A percentile compares a stretch with the other conserved stretches of the same genome.
These are phyloP conservation scores for Trametes cingulata DNA, from an alignment of 768 basidiomycete species.

Conservation along the genomic window DNA sequence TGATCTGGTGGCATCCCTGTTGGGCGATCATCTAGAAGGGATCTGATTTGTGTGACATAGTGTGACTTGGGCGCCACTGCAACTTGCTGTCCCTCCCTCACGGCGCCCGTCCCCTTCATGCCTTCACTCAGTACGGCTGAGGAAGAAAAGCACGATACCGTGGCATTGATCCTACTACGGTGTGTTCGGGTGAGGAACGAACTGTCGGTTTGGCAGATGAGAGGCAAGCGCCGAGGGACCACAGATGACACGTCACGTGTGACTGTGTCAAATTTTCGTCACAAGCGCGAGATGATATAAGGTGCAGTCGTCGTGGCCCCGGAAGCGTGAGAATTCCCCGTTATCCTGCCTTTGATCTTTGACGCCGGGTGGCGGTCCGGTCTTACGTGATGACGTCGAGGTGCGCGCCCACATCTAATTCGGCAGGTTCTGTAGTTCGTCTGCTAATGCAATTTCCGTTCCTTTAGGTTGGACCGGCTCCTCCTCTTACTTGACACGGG, in stretches of 20 bases:
- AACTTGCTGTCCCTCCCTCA: background rate
- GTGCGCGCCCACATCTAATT: slow-evolving; percentile 36
- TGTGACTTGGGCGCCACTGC: slow-evolving; percentile 2
- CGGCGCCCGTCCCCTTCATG: no score
- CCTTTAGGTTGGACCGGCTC: slow-evolving; percentile 88
- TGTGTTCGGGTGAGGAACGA: background rate
- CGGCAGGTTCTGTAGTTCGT: slow-evolving; percentile 20
- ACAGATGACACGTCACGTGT: slow-evolving; percentile 34
- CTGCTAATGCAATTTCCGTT: slow-evolving; percentile 1
- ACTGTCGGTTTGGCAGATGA: slow-evolving; percentile 9
- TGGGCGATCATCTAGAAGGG: background rate
- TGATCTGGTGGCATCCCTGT: slow-evolving; percentile 15
- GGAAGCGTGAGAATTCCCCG: slow-evolving; percentile 46
- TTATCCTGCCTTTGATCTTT: slow-evolving; percentile 42
- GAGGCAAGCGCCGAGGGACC: slow-evolving; percentile 15
- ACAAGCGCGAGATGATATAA: slow-evolving; percentile 59
- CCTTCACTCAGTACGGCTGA: no score
- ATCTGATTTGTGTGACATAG: slow-evolving; percentile 14
- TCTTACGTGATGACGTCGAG: slow-evolving; percentile 75
- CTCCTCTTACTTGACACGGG: slow-evolving; percentile 94
- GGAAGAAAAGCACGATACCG: no score
- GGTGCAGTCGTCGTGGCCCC: slow-evolving; percentile 42
- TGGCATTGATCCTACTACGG: no score
- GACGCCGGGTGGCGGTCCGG: slow-evolving; percentile 50
- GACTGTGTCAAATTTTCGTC: slow-evolving; percentile 43